These are phyloP conservation scores for Leccinum variicolor DNA, from an alignment of 768 basidiomycete genomes.

Conservation along the genomic window DNA sequence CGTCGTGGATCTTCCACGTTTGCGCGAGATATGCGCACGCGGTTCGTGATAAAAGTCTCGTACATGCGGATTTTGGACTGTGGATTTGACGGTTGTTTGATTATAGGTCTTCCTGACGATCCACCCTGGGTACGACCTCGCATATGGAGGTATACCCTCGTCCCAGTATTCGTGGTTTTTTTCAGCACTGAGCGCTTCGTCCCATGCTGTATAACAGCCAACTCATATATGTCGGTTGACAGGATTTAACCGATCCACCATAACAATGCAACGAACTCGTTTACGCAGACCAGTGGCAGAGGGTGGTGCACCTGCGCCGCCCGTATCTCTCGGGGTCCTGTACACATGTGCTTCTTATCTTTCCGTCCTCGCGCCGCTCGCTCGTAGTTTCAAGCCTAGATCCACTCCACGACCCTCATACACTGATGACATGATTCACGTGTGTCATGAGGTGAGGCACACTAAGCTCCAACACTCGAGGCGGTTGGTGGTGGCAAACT, in stretches of 20 bases:
- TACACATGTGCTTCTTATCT: slow-evolving; percentile 17
- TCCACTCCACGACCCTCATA: slow-evolving; percentile 4
- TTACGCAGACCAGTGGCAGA: slow-evolving; percentile 11
- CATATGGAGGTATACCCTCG: slow-evolving; percentile 59
- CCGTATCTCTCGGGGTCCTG: slow-evolving; percentile 17
- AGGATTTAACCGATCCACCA: neutral
- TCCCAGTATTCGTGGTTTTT: slow-evolving; percentile 1
- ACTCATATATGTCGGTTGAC: neutral
- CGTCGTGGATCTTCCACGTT: slow-evolving; percentile 51
- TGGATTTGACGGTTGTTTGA: slow-evolving; percentile 2
- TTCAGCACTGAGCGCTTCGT: neutral
- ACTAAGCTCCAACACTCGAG: neutral
- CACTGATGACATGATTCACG: slow-evolving; percentile 1
- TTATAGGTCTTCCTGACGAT: slow-evolving; percentile 65
- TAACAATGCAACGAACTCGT: neutral
- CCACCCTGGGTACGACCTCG: slow-evolving; percentile 74
- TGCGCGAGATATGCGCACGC: slow-evolving; percentile 56
- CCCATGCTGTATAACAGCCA: slow-evolving; percentile 1
- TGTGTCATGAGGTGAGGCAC: slow-evolving; percentile 5
- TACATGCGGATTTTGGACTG: neutral
- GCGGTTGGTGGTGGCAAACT: neutral
- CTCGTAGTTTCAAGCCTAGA: slow-evolving; percentile 11
- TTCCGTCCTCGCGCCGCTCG: neutral
- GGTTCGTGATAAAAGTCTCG: slow-evolving; percentile 43
- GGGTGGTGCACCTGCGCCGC: slow-evolving; percentile 4